Evolutionary conservation across 768 basidiomycete genomes (phyloP), one percentile per base, ranked within the genome.

Genomic region (Lentinula lateritia): DNA sequence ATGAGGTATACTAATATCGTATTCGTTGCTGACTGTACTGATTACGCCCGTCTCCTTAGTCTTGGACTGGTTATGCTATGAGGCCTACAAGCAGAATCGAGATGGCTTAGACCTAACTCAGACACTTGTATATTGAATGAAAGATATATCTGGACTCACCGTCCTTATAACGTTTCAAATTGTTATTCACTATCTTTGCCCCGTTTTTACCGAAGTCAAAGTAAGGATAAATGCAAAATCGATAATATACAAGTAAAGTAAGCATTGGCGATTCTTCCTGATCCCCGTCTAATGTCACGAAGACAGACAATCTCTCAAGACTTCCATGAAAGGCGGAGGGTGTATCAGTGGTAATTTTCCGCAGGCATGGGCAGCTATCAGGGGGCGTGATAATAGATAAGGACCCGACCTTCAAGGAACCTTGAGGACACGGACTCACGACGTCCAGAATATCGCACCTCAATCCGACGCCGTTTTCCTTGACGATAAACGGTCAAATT

Each of bases 61-160:
- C 92, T 34, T 98, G 96, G 96, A 92, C 92, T 2, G 96, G 96
- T 3, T 98, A 97, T 71, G 93, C 94, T 2, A 76, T 81, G 72
- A 80, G 94, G 61, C 68, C 82, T 13, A 80, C 87, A 57, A 95
- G 93, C 73, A 82, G 75, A 63, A 94, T 97, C 42, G 81, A 80
- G 46, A 90, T 86, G 70, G 41, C 34, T 56, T 43, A 43, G 20
- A 35, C 36, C 20, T 7, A 1, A 56, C 18, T 9, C 12, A 8
- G 1, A 52, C 28, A 6, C 28, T 52, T 28, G 7, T 20, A 20
- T 12, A 50, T 52, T 36, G 39, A 39, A 9, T 39, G 38, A 3
- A 39, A 13, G 13, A 39, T 39, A 39, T 39, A 39, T 39, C 38
- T 39, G 38, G 9, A 8, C 38, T 39, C 38, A 39, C 38, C 13